Conservation (phyloP, 2,329 filamentous ascomycete species). For the Penicillium hordei region DNA sequence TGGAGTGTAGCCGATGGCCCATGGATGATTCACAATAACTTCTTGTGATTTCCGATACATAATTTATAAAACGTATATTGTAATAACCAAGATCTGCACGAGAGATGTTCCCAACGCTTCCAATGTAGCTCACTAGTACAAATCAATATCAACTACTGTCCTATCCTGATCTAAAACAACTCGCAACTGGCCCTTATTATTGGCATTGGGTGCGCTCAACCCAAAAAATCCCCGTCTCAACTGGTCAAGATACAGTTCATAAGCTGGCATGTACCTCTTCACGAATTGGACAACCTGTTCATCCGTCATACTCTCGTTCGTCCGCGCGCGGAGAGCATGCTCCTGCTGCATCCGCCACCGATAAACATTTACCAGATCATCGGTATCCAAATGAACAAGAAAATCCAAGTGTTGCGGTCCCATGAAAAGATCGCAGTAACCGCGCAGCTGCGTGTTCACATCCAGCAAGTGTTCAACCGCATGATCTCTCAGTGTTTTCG, state of each 20-base stretch:
- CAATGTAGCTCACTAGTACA: background rate
- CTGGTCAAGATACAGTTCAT: slow-evolving; percentile 21
- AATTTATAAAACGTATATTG: background rate
- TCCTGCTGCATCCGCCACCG: slow-evolving; percentile 20
- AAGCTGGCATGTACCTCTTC: slow-evolving; percentile 20
- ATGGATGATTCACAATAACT: slow-evolving; percentile 34
- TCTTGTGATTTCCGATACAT: slow-evolving; percentile 11
- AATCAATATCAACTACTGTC: slow-evolving; percentile 1
- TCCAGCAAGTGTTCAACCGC: slow-evolving; percentile 11
- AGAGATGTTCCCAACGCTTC: background rate
- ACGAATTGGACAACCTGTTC: slow-evolving; percentile 19
- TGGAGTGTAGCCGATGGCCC: slow-evolving; percentile 38
- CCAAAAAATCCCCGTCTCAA: slow-evolving; percentile 14
- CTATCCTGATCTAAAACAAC: slow-evolving; percentile 14
- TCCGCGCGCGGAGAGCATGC: slow-evolving; percentile 10
- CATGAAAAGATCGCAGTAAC: slow-evolving; percentile 18
- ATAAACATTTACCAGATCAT: slow-evolving; percentile 18
- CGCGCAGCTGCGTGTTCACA: slow-evolving; percentile 10
- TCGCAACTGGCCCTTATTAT: slow-evolving; percentile 11
- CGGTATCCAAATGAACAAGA: slow-evolving; percentile 18
- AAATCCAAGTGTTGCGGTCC: slow-evolving; percentile 17
- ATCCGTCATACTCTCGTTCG: slow-evolving; percentile 16
- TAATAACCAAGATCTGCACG: background rate
- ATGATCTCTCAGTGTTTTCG: slow-evolving; percentile 15
- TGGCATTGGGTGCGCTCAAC: no score